These are phyloP conservation scores for Talaromyces marneffei DNA, from an alignment of 2,329 filamentous ascomycete genomes.

Conservation along the genomic window DNA sequence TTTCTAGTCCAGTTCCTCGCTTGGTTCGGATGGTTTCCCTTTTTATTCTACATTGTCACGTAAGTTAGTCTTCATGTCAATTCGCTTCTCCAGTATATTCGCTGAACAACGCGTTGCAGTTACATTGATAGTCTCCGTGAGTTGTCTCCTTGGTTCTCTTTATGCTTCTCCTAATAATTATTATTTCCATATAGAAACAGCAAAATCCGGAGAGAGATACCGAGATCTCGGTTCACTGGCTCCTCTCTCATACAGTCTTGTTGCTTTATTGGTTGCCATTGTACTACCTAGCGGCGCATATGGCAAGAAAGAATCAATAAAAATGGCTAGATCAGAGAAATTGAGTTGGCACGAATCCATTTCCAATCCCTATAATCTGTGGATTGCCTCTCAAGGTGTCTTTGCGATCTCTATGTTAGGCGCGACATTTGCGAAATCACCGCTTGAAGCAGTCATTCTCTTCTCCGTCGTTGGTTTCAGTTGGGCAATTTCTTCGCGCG, in stretches of 20 bases:
- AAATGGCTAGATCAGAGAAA: not conserved
- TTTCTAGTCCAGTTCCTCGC: not conserved
- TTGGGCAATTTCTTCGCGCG: not conserved
- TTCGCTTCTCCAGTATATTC: not conserved
- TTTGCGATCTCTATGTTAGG: not conserved
- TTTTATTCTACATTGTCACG: not conserved
- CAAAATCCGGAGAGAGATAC: not conserved
- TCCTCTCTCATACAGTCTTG: not conserved
- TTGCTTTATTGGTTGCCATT: not conserved
- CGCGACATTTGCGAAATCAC: not conserved
- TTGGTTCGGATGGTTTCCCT: constrained; percentile 5
- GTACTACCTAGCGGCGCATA: not conserved
- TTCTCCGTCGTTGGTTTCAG: not conserved
- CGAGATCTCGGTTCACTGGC: not conserved
- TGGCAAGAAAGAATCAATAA: not conserved
- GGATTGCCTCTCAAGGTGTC: not conserved
- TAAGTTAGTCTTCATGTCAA: not conserved
- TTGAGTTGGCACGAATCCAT: not conserved
- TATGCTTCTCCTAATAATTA: not conserved
- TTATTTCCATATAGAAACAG: not conserved
- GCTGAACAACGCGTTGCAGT: not conserved
- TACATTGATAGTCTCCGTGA: not conserved
- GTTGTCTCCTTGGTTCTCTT: not conserved
- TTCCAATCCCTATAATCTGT: not conserved
- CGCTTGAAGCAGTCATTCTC: not conserved